Percentiles rank a stretch among this genome's conserved stretches.
Conservation (phyloP, 805 yeast genomes). For the Starmerella apicola region DNA sequence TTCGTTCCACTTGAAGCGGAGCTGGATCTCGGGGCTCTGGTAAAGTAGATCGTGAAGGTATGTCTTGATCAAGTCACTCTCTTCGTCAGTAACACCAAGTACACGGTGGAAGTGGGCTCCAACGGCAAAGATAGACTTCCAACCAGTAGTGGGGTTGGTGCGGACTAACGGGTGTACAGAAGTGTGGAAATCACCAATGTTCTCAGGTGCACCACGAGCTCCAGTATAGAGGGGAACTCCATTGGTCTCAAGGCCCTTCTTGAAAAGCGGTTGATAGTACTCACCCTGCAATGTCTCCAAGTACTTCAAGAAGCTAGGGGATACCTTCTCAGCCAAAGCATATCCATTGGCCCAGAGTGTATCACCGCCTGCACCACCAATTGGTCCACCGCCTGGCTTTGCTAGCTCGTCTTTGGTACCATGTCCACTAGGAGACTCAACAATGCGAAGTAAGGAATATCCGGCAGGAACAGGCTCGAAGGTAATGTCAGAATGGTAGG, state of each 20-base stretch:
- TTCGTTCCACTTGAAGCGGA: slow-evolving; percentile 41
- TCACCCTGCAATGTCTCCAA: slow-evolving; percentile 32
- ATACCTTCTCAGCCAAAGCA: slow-evolving; percentile 42
- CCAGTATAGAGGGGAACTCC: slow-evolving; percentile 38
- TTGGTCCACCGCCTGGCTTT: slow-evolving; percentile 15
- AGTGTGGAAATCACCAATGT: slow-evolving; percentile 22
- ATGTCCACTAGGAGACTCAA: slow-evolving; percentile 37
- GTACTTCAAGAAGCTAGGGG: slow-evolving; percentile 37
- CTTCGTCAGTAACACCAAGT: slow-evolving; percentile 41
- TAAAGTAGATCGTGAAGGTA: slow-evolving; percentile 37
- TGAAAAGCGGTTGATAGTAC: slow-evolving; percentile 33
- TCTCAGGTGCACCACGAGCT: slow-evolving; percentile 25
- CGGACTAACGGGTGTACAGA: slow-evolving; percentile 49
- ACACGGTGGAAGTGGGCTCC: slow-evolving; percentile 40
- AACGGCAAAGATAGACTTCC: slow-evolving; percentile 47
- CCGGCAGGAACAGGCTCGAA: slow-evolving; percentile 49
- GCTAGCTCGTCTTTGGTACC: slow-evolving; percentile 25
- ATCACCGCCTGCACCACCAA: slow-evolving; percentile 34
- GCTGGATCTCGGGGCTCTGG: slow-evolving; percentile 44
- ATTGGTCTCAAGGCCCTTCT: slow-evolving; percentile 33
- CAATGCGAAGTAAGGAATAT: slow-evolving; percentile 38
- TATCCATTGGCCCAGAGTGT: slow-evolving; percentile 43
- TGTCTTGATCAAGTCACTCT: slow-evolving; percentile 37
- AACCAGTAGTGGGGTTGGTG: slow-evolving; percentile 54
- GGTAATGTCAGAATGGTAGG: slow-evolving; percentile 44